Base-by-base conservation (phyloP, 1,284 basidiomycete species). In the Phlebopus sp. region DNA sequence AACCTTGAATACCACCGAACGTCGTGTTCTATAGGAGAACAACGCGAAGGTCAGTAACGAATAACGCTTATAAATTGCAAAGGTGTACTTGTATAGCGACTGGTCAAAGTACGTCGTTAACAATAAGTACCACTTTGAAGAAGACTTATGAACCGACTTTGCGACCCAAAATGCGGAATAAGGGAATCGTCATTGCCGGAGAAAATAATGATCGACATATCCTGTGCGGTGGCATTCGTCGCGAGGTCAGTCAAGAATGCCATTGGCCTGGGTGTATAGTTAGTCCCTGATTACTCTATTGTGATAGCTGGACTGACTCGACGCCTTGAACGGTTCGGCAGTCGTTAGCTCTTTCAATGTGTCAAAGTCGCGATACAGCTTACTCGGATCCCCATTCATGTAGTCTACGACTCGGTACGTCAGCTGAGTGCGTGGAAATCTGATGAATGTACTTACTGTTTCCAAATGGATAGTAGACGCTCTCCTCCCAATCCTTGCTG, bases 1-100 rank as follows among this genome's bases (percentile, higher is more conserved):
- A 88, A 3, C 86, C 86, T 62, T 81, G 83, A 36, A 81, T 81
- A 11, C 81, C 84, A 30, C 84, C 84, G 55, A 87, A 88, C 0
- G 86, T 86, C 8, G 82, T 86, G 55, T 88, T 88, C 81, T 86
- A 37, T 4, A 7, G 27, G 13, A 37, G 5, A 21, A 39, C 15
- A 29, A 25, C 25, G n/a, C 10, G 9, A 9, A 13, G n/a, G 31
- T 54, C n/a, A 44, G 52, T 27, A 10, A 21, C 25, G 21, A 27
- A 29, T 11, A 21, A 15, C 34, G 49, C 18, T 7, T 3, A 21
- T n/a, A 5, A 14, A 19, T 25, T 23, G 2, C 31, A 32, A 32
- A 29, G 38, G 39, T 62, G 32, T 58, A 80, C 81, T 64, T 85
- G 84, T 23, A 86, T 86, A 11, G 76, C 69, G 35, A 84, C 84